These are phyloP conservation scores for Brettanomyces nanus DNA, from an alignment of 805 yeast species.

Conservation along the genomic window DNA sequence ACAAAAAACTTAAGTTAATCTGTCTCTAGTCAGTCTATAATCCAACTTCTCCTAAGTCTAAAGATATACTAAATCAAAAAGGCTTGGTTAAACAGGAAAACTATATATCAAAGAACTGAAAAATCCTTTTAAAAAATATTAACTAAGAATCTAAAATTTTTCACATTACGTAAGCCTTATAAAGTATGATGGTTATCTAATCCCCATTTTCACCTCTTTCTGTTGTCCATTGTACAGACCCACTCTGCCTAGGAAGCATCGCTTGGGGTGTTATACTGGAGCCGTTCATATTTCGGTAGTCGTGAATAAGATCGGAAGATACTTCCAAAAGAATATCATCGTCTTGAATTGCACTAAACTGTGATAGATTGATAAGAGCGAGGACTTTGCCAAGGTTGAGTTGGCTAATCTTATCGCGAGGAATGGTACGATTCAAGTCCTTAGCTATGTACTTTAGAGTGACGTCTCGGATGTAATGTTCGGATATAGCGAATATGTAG, in stretches of 20 bases:
- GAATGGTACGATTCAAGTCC: conserved; percentile 30
- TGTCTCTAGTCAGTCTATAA: too few relatives aligned
- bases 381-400: conserved; percentile 29
- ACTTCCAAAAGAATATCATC: conserved; percentile 31
- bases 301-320: conserved; percentile 30
- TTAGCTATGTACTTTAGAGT: conserved; percentile 53
- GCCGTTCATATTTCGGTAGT: conserved; percentile 3
- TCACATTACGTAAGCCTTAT: too few relatives aligned
- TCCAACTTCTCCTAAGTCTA: too few relatives aligned
- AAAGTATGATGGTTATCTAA: neutral
- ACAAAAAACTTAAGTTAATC: too few relatives aligned
- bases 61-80: too few relatives aligned
- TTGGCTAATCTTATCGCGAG: conserved; percentile 40
- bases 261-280: conserved; percentile 2
- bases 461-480: conserved; percentile 59
- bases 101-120: too few relatives aligned
- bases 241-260: conserved; percentile 60
- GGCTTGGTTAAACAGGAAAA: too few relatives aligned
- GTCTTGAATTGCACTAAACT: conserved; percentile 21
- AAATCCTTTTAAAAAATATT: neutral
- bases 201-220: conserved; percentile 73
- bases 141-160: too few relatives aligned
- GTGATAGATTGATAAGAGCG: conserved; percentile 27
- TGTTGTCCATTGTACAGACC: conserved; percentile 68
- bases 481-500: conserved; percentile 65